These are phyloP conservation scores for Berberis thunbergii DNA, from an alignment of 164 flowering plant genomes.

Conservation along the genomic window DNA sequence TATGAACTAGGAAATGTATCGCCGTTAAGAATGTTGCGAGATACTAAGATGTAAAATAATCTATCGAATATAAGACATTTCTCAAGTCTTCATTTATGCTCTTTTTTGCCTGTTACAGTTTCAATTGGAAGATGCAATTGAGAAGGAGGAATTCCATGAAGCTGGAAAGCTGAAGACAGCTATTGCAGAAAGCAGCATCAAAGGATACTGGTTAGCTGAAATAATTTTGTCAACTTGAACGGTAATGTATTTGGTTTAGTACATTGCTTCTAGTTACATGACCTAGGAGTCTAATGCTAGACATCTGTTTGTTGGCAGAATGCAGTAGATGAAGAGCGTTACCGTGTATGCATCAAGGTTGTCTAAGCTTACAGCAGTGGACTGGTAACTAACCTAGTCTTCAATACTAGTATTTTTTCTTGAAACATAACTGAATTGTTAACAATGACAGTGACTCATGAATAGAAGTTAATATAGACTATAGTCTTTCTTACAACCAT, in stretches of 20 bases:
- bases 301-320: slow-evolving; percentile 32
- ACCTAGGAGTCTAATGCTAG: not conserved
- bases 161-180: slow-evolving; percentile 75
- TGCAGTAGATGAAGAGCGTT: slow-evolving; percentile 88
- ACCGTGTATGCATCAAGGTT: slow-evolving; percentile 80
- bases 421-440: not conserved
- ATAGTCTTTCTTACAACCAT: no score
- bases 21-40: no score
- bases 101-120: slow-evolving; percentile 39
- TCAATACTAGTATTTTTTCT: not conserved
- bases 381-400: slow-evolving; percentile 40
- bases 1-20: no score
- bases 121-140: slow-evolving; percentile 92
- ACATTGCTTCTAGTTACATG: not conserved
- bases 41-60: no score
- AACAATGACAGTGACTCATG: no score
- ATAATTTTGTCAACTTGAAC: slow-evolving; percentile 62
- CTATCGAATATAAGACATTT: no score
- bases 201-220: slow-evolving; percentile 67
- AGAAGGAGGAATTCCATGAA: slow-evolving; percentile 82
- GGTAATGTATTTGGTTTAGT: slow-evolving; percentile 25
- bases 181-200: slow-evolving; percentile 56
- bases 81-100: no score
- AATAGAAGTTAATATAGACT: no score
- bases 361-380: slow-evolving; percentile 66